Evolutionary conservation across 306 rosid species (phyloP), one percentile per base, ranked within the genome.

Genomic region (Quercus dentata): DNA sequence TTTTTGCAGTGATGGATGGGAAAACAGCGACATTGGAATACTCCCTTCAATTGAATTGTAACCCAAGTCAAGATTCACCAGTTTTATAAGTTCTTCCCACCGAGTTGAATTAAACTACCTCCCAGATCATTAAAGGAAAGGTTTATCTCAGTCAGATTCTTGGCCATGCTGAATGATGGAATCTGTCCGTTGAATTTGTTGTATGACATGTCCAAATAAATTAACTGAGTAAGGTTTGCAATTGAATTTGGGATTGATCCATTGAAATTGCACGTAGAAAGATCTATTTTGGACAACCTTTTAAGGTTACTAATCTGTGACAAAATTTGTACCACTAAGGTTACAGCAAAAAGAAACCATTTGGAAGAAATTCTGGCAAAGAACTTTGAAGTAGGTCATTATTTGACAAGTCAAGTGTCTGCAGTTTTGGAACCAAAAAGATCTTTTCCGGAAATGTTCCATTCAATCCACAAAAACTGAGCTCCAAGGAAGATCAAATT

Each of bases 171-270:
- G 14, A 83, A 83, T 3, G 76, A 80, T 17, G 87, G 85, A 38
- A 86, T 25, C 25, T 76, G 57, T 63, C 89, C 87, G n/a, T 6
- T 65, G 8, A 86, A 83, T 1, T 55, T 30, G 79, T 83, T 86
- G 0, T 0, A 0, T 0, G 83, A 77, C 2, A 83, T 15, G 69
- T 83, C 85, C 52, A 86, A 1, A 75, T 15, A 62, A 30, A 72
- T 12, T 2, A 86, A 70, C n/a, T 73, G 20, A 10, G 38, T 61
- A 17, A 80, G 83, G 1, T 74, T 15, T 14, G 2, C 76, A 13
- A 70, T 52, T 0, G 84, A 17, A 0, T 3, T 70, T 1, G 87
- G 89, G 9, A 86, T 76, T 5, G 35, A 11, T 56, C 87, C 81
- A 1, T 3, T 38, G 56, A 86, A 86, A 9, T 21, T 31, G 74